Base-by-base conservation (phyloP, 2,329 filamentous ascomycete genomes). In the Trichoderma sp. region DNA sequence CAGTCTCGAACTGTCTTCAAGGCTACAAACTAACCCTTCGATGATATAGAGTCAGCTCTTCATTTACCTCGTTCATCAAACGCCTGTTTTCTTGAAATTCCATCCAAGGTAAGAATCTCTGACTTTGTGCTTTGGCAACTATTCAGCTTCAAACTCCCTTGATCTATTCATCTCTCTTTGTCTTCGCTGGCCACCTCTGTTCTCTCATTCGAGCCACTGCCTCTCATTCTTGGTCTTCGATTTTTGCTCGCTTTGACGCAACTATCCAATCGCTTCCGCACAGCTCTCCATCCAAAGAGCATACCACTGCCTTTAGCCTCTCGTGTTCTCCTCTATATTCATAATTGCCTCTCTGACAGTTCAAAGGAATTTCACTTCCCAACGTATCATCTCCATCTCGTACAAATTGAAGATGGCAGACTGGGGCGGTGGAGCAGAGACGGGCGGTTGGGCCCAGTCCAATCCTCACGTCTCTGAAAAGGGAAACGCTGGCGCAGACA, bases 331-430 rank as follows among this genome's bases (percentile, higher is more conserved):
- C 24, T 43, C 24, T 24, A 4, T 16, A 31, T n/a, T 19, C 13
- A n/a, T 11, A 4, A 3, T 7, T 47, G 8, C 7, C 11, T 37
- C 19, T 58, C 55, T 66, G 37, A 59, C 37, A 27, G 3, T 5
- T n/a, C 19, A n/a, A 52, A n/a, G 40, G 37, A 52, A 57, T 24
- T 24, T n/a, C 8, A 5, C 14, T 27, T 4, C 11, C 4, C 55
- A 52, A 40, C 40, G n/a, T n/a, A 52, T 24, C 29, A 43, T 14
- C 16, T 10, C 37, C n/a, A 43, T 56, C 33, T 31, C 21, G 16
- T 13, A 14, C 33, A 19, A 11, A 53, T 13, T 19, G 21, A 61
- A 68, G 27, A 68, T 68, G 65, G 65, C 29, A 56, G 47, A 55
- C 24, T 68, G 65, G 65, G 49, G 21, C 43, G 8, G 6, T 5